These are phyloP conservation scores for Ampelomyces quisqualis DNA, from an alignment of 2,329 filamentous ascomycete genomes.

Conservation along the genomic window DNA sequence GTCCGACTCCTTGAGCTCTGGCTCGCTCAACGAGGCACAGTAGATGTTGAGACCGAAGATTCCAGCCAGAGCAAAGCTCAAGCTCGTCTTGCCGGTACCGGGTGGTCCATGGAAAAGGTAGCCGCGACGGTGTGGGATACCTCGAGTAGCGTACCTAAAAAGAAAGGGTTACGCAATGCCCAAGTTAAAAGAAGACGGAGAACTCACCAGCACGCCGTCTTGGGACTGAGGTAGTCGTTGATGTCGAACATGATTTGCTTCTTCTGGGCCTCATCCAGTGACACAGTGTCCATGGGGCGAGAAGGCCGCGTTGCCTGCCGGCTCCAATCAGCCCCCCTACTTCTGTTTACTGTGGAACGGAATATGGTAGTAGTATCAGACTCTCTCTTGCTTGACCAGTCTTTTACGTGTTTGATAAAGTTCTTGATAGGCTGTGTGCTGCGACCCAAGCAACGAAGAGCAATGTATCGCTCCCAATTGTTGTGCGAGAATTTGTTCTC, in stretches of 20 bases:
- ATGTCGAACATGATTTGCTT: slow-evolving; percentile 67
- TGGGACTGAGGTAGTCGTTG: slow-evolving; percentile 74
- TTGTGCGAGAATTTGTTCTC: slow-evolving; percentile 28
- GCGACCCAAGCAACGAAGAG: slow-evolving; percentile 51
- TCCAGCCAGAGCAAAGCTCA: slow-evolving; percentile 48
- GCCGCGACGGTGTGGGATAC: slow-evolving; percentile 81
- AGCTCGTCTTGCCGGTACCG: slow-evolving; percentile 70
- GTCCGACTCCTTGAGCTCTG: slow-evolving; percentile 70
- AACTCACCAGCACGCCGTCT: slow-evolving; percentile 74
- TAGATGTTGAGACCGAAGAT: slow-evolving; percentile 52
- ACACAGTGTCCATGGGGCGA: slow-evolving; percentile 72
- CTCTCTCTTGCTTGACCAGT: slow-evolving; percentile 47
- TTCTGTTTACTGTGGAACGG: background rate
- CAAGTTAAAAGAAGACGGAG: too few species aligned
- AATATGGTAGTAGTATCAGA: slow-evolving; percentile 50
- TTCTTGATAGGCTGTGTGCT: slow-evolving; percentile 52
- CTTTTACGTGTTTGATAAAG: slow-evolving; percentile 49
- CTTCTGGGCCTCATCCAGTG: slow-evolving; percentile 69
- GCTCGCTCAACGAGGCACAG: slow-evolving; percentile 59
- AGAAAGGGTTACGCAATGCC: background rate
- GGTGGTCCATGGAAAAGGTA: slow-evolving; percentile 81
- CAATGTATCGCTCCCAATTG: slow-evolving; percentile 46
- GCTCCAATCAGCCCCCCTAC: slow-evolving; percentile 38
- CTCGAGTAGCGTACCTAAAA: slow-evolving; percentile 69
- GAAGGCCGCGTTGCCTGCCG: slow-evolving; percentile 58